Base-by-base conservation (phyloP, 148 eudicot species). In the Silene latifolia region DNA sequence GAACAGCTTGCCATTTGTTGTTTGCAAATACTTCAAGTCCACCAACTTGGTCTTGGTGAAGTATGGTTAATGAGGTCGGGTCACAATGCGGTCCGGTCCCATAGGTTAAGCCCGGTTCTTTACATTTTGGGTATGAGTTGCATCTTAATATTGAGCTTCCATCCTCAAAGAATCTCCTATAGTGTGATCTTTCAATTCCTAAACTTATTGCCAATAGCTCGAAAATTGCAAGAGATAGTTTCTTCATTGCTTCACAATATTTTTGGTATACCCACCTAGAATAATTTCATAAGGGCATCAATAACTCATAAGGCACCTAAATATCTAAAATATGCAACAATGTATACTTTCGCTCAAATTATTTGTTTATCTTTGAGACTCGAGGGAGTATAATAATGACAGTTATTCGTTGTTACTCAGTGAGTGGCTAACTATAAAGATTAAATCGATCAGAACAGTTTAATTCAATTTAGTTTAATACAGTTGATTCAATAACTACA, bases 31-130 rank as follows among this genome's bases (percentile, higher is more conserved):
- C 84, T 76, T 85, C 56, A 25, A 85, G 88, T 3, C 88, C 88
- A 24, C 82, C 88, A 62, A 83, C 88, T n/a, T 70, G 72, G 60
- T 85, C 88, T 76, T 85, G 88, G 56, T 85, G 88, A 47, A 85
- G 84, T 13, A 85, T 78, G 18, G 86, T 85, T 54, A 85, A 78
- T 11, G 86, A 78, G 6, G 84, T 83, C 10, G 88, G 88, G 68
- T 85, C 88, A 71, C 86, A 80, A 65, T 85, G 88, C n/a, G 88
- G 86, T 3, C 88, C 88, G 63, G 86, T 85, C 3, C 88, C 88
- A 19, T 78, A 82, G 7, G 81, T 72, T 25, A 78, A 80, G 18
- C 67, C 70, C 23, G 86, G 84, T 64, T 78, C 82, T 7, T 80
- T 79, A 70, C 88, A 85, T 42, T 79, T 72, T 11, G 88, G 86